Conservation (phyloP, 257 asterid genomes). For the Salvia rosmarinus region DNA sequence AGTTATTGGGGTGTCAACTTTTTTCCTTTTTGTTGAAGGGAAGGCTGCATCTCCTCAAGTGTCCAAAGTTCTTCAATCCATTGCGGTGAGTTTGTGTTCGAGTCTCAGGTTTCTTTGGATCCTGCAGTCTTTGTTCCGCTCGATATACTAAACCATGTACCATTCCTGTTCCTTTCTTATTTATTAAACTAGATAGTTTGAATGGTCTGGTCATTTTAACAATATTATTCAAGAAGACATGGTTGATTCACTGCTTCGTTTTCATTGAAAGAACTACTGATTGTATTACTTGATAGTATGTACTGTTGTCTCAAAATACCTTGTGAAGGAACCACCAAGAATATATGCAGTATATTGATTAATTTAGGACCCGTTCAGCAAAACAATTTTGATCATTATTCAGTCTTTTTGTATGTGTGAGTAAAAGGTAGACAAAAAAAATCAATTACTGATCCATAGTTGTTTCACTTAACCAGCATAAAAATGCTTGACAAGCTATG, state of each 20-base stretch:
- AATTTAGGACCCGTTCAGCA: not conserved
- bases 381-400: not conserved
- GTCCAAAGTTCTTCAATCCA: constrained; percentile 75
- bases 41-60: constrained; percentile 78
- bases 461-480: constrained; percentile 25
- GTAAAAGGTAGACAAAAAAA: not conserved
- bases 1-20: constrained; percentile 71
- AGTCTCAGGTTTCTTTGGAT: constrained; percentile 22
- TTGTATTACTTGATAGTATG: constrained; percentile 2
- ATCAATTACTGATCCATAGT: not conserved
- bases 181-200: not conserved
- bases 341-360: not conserved
- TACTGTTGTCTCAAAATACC: not conserved
- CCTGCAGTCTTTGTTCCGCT: not conserved
- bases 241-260: not conserved
- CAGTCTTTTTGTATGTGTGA: not conserved
- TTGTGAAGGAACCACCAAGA: not conserved
- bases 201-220: not conserved
- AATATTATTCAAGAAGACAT: not conserved
- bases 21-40: constrained; percentile 84
- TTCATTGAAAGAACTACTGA: not conserved
- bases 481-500: constrained; percentile 15
- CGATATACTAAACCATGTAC: not conserved
- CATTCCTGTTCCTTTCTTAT: not conserved
- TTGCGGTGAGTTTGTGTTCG: constrained; percentile 59